Conservation (phyloP, 192 early-diverging fungal species). For the Podila clonocystis region DNA sequence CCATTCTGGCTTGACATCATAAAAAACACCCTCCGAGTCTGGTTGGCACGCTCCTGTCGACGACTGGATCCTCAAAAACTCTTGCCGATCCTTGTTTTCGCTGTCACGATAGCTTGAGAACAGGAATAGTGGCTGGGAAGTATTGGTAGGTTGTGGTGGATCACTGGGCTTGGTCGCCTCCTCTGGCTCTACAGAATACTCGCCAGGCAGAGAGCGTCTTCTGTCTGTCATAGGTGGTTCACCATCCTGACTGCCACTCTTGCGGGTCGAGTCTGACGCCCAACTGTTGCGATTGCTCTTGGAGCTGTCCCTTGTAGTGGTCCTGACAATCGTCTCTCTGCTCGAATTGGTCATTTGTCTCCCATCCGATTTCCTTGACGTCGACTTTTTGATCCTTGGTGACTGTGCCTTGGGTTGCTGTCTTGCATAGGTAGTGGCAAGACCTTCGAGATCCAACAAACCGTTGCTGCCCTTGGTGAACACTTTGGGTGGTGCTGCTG, state of each 20-base stretch:
- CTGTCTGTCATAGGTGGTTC: background rate
- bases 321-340: background rate
- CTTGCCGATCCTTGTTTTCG: conserved; percentile 12
- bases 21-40: background rate
- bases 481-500: conserved; percentile 22
- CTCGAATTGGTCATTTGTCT: background rate
- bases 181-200: background rate
- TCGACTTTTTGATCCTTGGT: background rate
- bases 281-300: conserved; percentile 4
- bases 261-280: background rate
- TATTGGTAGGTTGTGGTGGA: background rate
- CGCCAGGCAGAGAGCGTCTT: background rate
- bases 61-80: conserved; percentile 27
- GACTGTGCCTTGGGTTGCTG: conserved; percentile 9
- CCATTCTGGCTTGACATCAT: conserved; percentile 34
- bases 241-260: background rate
- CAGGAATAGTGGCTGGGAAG: conserved; percentile 16
- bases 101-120: conserved; percentile 12
- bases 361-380: background rate
- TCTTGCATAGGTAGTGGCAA: conserved; percentile 36
- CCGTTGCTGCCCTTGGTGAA: conserved; percentile 33
- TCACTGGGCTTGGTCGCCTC: background rate
- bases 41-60: conserved; percentile 1
- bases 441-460: conserved; percentile 29
- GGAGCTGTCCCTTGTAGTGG: background rate